phyloP scores from a whole-genome alignment of 768 basidiomycete species.

The Leccinum boreale region DNA sequence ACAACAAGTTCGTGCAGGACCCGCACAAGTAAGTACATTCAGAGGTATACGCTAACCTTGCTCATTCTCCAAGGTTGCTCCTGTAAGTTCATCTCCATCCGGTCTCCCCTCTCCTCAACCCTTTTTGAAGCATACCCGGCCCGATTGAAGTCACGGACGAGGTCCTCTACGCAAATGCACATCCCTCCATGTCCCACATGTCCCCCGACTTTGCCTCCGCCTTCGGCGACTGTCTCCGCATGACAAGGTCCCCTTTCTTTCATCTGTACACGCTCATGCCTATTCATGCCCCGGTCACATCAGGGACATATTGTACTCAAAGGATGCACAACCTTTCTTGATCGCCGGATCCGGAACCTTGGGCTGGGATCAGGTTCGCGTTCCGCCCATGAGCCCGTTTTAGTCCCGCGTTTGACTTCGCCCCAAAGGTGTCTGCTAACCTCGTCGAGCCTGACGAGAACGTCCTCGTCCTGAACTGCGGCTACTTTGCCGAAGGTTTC shows the following conservation, averaged over 20 bases:
- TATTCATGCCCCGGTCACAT: not conserved
- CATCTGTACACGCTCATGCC: not conserved
- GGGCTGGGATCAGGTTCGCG: conserved; percentile 88
- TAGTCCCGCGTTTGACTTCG: not conserved
- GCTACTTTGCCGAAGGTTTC: conserved; percentile 94
- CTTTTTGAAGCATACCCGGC: conserved; percentile 49
- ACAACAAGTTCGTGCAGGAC: conserved; percentile 31
- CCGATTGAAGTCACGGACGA: conserved; percentile 65
- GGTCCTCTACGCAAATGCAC: conserved; percentile 90
- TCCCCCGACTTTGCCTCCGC: conserved; percentile 84
- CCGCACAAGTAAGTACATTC: conserved; percentile 44
- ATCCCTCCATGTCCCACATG: conserved; percentile 85
- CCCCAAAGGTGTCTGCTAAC: conserved; percentile 75
- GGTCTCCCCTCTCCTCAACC: not conserved
- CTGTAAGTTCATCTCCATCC: conserved; percentile 33
- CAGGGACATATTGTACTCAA: conserved; percentile 76
- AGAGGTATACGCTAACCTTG: conserved; percentile 18
- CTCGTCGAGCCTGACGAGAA: conserved; percentile 79
- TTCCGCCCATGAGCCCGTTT: not conserved
- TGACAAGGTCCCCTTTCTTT: conserved; percentile 55
- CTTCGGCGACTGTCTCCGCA: conserved; percentile 84
- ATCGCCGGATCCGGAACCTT: conserved; percentile 94
- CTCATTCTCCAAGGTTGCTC: conserved; percentile 39
- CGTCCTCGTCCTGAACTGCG: conserved; percentile 81
- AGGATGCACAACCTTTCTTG: conserved; percentile 83